A percentile compares a stretch with the other conserved stretches of the same genome.
phyloP scores from a whole-genome alignment of 768 basidiomycete species.

The Termitomyces sp. region DNA sequence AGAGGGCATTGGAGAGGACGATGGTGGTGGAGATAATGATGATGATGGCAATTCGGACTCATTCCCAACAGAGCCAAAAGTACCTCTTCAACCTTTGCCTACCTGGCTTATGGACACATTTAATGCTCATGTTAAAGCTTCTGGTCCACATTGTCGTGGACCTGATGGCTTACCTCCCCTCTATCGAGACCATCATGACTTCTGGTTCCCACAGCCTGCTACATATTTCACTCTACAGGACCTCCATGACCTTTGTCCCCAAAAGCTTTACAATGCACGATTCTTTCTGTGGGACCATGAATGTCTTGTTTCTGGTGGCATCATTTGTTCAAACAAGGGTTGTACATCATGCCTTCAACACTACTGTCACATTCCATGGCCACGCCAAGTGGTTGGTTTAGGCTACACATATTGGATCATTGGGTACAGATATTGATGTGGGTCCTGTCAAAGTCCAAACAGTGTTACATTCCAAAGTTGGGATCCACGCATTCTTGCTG shows the following conservation, averaged over 20 bases:
- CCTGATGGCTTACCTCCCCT: conserved; percentile 1
- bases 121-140: background rate
- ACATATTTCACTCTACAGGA: background rate
- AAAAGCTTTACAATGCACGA: conserved; percentile 8
- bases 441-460: conserved; percentile 1
- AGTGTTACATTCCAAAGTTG: conserved; percentile 13
- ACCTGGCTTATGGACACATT: background rate
- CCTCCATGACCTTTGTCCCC: conserved; percentile 3
- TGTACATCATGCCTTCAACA: conserved; percentile 9
- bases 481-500: conserved; percentile 9
- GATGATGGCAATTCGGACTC: background rate
- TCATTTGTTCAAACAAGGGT: conserved; percentile 14
- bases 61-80: too few species aligned
- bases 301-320: background rate
- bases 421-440: conserved; percentile 15
- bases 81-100: background rate
- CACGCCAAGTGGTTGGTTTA: conserved; percentile 16
- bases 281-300: conserved; percentile 20
- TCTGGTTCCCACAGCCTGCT: conserved; percentile 4
- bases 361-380: conserved; percentile 6
- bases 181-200: background rate
- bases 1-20: conserved; percentile 3
- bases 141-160: background rate
- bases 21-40: background rate
- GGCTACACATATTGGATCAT: conserved; percentile 16